phyloP scores from a whole-genome alignment of 768 basidiomycete species.

The Suillus tomentosus region DNA sequence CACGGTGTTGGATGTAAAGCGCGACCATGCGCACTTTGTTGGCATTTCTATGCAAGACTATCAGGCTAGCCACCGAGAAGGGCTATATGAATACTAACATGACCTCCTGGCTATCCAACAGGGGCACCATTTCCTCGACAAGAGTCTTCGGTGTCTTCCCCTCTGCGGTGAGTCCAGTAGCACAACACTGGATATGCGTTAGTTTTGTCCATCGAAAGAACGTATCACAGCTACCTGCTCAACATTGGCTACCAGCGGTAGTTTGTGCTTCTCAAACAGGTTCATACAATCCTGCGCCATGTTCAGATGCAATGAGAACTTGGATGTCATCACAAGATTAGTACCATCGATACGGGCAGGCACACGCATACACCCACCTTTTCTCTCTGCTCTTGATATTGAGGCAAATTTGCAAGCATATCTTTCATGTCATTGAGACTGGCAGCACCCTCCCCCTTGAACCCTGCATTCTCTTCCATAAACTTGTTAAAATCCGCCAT shows the following conservation, averaged over 20 bases:
- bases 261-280: constrained; percentile 85
- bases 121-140: constrained; percentile 98
- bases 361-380: constrained; percentile 52
- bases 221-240: constrained; percentile 66
- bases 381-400: constrained; percentile 94
- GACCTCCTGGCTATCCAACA: constrained; percentile 85
- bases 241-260: constrained; percentile 80
- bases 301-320: constrained; percentile 96
- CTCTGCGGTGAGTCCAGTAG: constrained; percentile 88
- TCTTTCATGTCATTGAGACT: constrained; percentile 98
- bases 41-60: constrained; percentile 53
- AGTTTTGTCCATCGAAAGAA: constrained; percentile 1
- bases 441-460: constrained; percentile 88
- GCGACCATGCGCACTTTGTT: constrained; percentile 98
- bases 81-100: constrained; percentile 51
- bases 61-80: constrained; percentile 1
- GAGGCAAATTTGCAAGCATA: constrained; percentile 93
- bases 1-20: constrained; percentile 90
- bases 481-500: constrained; percentile 97
- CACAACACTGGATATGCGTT: constrained; percentile 68
- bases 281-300: constrained; percentile 99
- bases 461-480: constrained; percentile 90
- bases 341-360: neutral
- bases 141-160: constrained; percentile 93
- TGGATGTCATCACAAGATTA: constrained; percentile 12